phyloP scores from a whole-genome alignment of 371 early-diverging fungal genomes.

The Mortierella sp. region DNA sequence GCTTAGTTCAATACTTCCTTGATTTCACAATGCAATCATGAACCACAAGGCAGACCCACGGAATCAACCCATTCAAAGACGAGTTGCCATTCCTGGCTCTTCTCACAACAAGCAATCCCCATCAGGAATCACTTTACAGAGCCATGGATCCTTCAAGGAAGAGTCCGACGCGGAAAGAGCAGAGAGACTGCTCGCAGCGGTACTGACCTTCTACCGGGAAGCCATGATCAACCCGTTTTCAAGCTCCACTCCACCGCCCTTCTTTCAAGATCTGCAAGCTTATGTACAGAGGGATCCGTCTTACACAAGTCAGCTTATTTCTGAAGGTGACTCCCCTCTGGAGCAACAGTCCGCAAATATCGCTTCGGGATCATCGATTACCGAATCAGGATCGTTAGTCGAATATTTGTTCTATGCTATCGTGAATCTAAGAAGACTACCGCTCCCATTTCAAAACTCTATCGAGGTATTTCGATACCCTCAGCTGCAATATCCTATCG shows the following conservation, averaged over 20 bases:
- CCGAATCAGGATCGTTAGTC: neutral
- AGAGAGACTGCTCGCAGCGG: constrained; percentile 24
- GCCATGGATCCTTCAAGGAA: no score
- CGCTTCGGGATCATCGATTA: neutral
- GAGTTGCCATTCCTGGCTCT: neutral
- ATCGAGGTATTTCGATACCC: constrained; percentile 34
- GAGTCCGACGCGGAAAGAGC: constrained; percentile 7
- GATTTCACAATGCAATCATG: constrained; percentile 14
- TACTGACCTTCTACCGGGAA: constrained; percentile 33
- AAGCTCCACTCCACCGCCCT: neutral
- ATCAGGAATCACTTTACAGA: neutral
- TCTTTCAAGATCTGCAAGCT: constrained; percentile 3
- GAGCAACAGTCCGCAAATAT: constrained; percentile 8
- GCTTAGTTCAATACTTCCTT: neutral
- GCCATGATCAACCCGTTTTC: constrained; percentile 1
- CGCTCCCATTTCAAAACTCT: constrained; percentile 13
- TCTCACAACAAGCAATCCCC: neutral
- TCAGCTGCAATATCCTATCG: no score
- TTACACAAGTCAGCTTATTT: neutral
- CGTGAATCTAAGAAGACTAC: constrained; percentile 14
- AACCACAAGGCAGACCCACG: constrained; percentile 16
- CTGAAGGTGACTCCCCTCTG: neutral
- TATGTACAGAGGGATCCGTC: neutral
- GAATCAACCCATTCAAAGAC: neutral
- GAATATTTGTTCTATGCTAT: constrained; percentile 25